Evolutionary conservation across 805 yeast species (phyloP).

Genomic region (Teunomyces aglyptinius): DNA sequence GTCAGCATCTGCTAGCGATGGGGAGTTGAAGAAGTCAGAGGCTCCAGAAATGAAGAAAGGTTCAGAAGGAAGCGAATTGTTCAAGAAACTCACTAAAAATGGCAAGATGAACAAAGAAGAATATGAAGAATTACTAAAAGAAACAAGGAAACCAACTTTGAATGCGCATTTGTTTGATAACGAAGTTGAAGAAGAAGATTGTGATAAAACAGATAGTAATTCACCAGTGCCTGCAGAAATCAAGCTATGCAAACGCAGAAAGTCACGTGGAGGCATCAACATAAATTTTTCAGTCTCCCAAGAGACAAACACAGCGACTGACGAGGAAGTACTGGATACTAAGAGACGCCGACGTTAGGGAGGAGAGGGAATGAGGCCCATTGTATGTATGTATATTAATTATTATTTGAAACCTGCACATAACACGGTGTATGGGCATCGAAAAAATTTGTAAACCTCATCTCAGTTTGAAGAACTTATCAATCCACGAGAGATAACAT

Average conservation of each 20-base stretch:
- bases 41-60: constrained; percentile 6
- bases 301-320: not conserved
- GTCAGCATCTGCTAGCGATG: constrained; percentile 3
- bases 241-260: constrained; percentile 18
- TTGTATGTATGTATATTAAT: not conserved
- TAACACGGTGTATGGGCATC: not conserved
- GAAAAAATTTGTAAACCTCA: constrained; percentile 4
- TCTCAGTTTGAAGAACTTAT: not conserved
- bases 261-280: constrained; percentile 29
- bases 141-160: constrained; percentile 29
- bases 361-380: not conserved
- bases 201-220: constrained; percentile 12
- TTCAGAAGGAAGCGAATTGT: constrained; percentile 23
- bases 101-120: constrained; percentile 34
- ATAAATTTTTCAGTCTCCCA: constrained; percentile 8
- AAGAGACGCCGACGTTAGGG: constrained; percentile 4
- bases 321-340: constrained; percentile 7
- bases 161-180: constrained; percentile 40
- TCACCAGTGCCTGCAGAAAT: constrained; percentile 6
- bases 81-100: constrained; percentile 35
- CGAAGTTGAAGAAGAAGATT: constrained; percentile 28
- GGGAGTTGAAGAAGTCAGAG: not conserved
- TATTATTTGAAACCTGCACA: not conserved
- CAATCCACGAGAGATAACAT: not conserved
- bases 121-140: constrained; percentile 30